These are phyloP conservation scores for Blastobotrys malaysiensis DNA, from an alignment of 1,139 yeast genomes.

Conservation along the genomic window DNA sequence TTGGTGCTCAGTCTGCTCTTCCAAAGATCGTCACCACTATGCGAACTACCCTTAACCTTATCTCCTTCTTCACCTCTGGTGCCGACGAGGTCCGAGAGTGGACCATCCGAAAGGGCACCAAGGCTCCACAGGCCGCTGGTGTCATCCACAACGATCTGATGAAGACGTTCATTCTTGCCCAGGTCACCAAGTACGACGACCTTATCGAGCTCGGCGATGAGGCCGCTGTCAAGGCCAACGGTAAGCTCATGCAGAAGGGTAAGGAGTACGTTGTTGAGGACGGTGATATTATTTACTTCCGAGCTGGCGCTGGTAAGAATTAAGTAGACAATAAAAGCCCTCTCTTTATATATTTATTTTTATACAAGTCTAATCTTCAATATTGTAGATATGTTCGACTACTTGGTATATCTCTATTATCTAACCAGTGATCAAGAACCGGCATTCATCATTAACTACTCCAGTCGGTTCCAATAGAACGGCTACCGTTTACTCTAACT, in stretches of 20 bases:
- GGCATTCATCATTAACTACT: too few relatives aligned
- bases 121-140: conserved; percentile 92
- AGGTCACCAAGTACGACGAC: conserved; percentile 81
- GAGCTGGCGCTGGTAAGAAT: conserved; percentile 95
- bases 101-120: conserved; percentile 73
- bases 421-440: too few relatives aligned
- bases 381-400: too few relatives aligned
- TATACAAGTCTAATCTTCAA: too few relatives aligned
- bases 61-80: conserved; percentile 90
- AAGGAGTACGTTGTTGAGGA: conserved; percentile 92
- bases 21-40: conserved; percentile 71
- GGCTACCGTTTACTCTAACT: too few relatives aligned
- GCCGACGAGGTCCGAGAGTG: conserved; percentile 88
- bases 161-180: conserved; percentile 77
- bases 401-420: too few relatives aligned
- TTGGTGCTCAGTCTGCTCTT: conserved; percentile 79
- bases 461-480: too few relatives aligned
- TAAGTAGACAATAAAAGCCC: conserved; percentile 23
- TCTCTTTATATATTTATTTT: not conserved
- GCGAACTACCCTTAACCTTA: conserved; percentile 63
- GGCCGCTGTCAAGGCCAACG: conserved; percentile 81
- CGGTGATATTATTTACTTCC: conserved; percentile 88
- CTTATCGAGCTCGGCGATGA: conserved; percentile 80
- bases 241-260: conserved; percentile 92
- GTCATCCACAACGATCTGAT: conserved; percentile 85